Percentiles rank a stretch among this genome's conserved stretches.
These are phyloP conservation scores for Hibiscus trionum DNA, from an alignment of 345 rosid species.

Conservation along the genomic window DNA sequence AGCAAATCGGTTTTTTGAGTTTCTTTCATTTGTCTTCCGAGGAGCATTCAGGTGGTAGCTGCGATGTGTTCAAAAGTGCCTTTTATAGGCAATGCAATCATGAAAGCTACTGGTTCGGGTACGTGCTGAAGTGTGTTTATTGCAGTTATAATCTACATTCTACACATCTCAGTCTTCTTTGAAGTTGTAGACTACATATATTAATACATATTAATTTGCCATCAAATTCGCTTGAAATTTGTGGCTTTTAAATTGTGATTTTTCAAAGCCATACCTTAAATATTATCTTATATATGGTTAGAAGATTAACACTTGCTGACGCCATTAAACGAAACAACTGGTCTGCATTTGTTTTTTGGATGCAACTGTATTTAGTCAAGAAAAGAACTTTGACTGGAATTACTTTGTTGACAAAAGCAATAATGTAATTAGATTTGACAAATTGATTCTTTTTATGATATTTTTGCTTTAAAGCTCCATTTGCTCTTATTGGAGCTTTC, in stretches of 20 bases:
- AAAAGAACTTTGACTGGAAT: background rate
- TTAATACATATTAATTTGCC: background rate
- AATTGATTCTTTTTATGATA: background rate
- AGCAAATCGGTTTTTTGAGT: background rate
- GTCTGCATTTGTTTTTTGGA: background rate
- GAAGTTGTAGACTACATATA: background rate
- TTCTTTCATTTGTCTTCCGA: background rate
- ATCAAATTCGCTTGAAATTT: background rate
- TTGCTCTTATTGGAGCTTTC: background rate
- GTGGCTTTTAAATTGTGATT: background rate
- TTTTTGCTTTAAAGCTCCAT: background rate
- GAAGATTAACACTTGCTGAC: background rate
- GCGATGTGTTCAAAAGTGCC: constrained; percentile 96
- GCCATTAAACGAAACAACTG: background rate
- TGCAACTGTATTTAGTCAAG: background rate
- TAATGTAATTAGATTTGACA: background rate
- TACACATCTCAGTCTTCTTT: constrained; percentile 3
- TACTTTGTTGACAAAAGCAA: background rate
- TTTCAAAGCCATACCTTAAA: too few relatives aligned
- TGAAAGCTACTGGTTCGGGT: constrained; percentile 77
- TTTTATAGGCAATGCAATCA: constrained; percentile 69
- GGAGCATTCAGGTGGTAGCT: constrained; percentile 70
- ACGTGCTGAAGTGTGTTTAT: constrained; percentile 15
- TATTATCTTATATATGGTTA: background rate
- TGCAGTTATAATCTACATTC: background rate